Percentiles rank a stretch among this genome's conserved stretches.
phyloP scores from a whole-genome alignment of 257 asterid species.

The Solanum sitiens region DNA sequence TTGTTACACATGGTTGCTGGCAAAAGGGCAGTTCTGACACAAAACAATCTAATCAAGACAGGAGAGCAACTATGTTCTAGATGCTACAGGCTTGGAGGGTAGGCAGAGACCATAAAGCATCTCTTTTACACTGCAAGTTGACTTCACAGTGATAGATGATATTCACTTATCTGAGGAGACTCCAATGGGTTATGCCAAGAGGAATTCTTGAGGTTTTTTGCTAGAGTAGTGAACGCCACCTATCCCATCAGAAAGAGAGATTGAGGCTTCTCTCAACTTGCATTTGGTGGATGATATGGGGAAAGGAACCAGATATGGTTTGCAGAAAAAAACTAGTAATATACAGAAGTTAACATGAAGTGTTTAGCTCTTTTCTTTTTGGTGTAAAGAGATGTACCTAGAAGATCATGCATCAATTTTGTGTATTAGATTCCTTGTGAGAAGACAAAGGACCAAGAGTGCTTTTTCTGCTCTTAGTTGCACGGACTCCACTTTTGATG shows the following conservation, averaged over 20 bases:
- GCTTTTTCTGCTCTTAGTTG: background rate
- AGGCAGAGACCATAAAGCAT: background rate
- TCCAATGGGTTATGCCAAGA: background rate
- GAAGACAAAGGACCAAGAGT: background rate
- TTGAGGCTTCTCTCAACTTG: no score
- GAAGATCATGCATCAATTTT: background rate
- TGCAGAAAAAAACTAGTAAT: background rate
- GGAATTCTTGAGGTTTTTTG: background rate
- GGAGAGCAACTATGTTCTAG: background rate
- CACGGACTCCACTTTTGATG: no score
- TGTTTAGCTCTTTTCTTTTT: background rate
- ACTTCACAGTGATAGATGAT: background rate
- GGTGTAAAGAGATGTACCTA: background rate
- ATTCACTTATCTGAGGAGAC: background rate
- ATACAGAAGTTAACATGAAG: background rate
- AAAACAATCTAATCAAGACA: background rate
- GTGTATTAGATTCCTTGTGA: background rate
- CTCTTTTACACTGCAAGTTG: background rate
- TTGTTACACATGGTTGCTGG: background rate
- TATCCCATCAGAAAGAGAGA: no score
- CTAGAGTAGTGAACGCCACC: background rate
- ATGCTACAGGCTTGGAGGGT: background rate
- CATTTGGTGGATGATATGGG: no score
- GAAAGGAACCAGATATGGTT: background rate
- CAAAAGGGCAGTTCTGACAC: background rate